These are phyloP conservation scores for Corylus avellana DNA, from an alignment of 306 rosid genomes.

Conservation along the genomic window DNA sequence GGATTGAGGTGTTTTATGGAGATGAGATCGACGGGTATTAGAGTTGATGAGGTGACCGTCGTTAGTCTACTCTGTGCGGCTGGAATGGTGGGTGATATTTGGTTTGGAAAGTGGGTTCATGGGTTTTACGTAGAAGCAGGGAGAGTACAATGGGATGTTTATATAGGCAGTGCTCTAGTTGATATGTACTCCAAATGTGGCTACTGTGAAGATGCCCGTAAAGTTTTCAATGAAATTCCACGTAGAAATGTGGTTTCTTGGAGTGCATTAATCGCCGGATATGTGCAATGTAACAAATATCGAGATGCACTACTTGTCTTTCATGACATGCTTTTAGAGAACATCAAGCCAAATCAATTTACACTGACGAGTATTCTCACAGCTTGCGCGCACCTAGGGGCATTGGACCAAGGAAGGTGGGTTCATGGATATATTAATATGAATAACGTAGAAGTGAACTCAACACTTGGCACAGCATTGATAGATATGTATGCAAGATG, in stretches of 20 bases:
- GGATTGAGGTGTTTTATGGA: slow-evolving; percentile 33
- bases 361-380: slow-evolving; percentile 36
- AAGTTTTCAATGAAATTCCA: slow-evolving; percentile 38
- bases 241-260: slow-evolving; percentile 36
- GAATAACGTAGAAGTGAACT: slow-evolving; percentile 21
- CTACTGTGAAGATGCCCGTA: slow-evolving; percentile 30
- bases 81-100: slow-evolving; percentile 30
- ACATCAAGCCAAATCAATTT: slow-evolving; percentile 32
- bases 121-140: slow-evolving; percentile 41
- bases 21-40: slow-evolving; percentile 28
- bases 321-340: slow-evolving; percentile 27
- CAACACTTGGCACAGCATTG: slow-evolving; percentile 35
- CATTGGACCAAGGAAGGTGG: slow-evolving; percentile 30
- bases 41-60: slow-evolving; percentile 33
- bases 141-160: slow-evolving; percentile 38
- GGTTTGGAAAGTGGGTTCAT: slow-evolving; percentile 45
- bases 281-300: slow-evolving; percentile 35
- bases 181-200: slow-evolving; percentile 46
- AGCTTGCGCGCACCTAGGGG: slow-evolving; percentile 43
- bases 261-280: slow-evolving; percentile 39
- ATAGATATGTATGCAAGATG: slow-evolving; percentile 52
- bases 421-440: slow-evolving; percentile 21
- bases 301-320: slow-evolving; percentile 35
- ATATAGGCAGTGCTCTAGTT: slow-evolving; percentile 36
- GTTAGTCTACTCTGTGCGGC: slow-evolving; percentile 37